Evolutionary conservation across 2,329 filamentous ascomycete species (phyloP), one percentile per base, ranked within the genome.

Genomic region (Neocucurbitaria cava): DNA sequence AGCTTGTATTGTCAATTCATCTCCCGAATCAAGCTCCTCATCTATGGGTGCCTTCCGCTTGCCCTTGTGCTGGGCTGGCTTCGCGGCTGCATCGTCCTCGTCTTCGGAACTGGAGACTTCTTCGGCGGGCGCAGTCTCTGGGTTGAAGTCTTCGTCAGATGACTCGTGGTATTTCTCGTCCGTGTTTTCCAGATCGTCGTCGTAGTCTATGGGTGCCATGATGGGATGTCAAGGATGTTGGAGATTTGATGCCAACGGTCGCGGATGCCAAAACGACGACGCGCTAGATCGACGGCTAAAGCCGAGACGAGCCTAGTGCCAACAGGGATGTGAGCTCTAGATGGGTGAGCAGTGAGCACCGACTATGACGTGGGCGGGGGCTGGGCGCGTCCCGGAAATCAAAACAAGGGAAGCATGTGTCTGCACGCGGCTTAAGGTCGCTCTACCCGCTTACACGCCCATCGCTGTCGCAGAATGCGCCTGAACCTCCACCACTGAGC

Each of bases 91-190:
- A 43, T 68, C 72, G 39, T 72, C 76, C 35, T 73, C 69, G 46
- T 77, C 77, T 20, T 71, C 74, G 7, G 82, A 82, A 52, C 83
- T 86, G 5, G 83, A 84, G 10, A 80, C 81, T 13, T 75, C 79
- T 15, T 77, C 81, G 28, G 62, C 71, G 72, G 33, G 76, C 66
- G 24, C 86, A n/a, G 84, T 85, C 21, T 87, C 83, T 58, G 91
- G 91, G 69, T 91, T 88, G 9, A 88, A 89, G 70, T 92, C 89
- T 62, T 91, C 86, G 3, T 88, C 87, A 1, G 88, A 90, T 15
- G 82, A 85, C 65, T 91, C 91, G 54, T 85, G 78, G 54, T 85
- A 83, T 28, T 85, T 81, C 70, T 68, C 50, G 73, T 71, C 64
- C 7, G 54, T 52, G n/a, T 69, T 60, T 2, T 63, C 56, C n/a